A percentile compares a stretch with the other conserved stretches of the same genome.
Conservation (phyloP, 202 grass and related monocot genomes). For the Carex sylvatica region DNA sequence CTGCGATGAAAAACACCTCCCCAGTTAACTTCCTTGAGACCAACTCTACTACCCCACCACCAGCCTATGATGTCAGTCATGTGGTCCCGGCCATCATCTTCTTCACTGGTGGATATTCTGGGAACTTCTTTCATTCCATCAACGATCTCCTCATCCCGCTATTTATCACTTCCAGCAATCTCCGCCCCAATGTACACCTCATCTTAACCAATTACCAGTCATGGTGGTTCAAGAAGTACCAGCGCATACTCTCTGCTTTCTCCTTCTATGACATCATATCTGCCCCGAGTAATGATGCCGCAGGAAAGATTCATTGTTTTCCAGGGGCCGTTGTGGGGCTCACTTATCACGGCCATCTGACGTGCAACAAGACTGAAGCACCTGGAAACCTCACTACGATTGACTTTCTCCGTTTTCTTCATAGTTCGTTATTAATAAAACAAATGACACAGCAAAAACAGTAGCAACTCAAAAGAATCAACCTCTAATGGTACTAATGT, state of each 20-base stretch:
- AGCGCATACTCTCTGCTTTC: constrained; percentile 4
- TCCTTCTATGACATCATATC: constrained; percentile 37
- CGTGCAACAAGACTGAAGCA: constrained; percentile 27
- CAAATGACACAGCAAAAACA: not conserved
- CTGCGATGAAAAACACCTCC: too few relatives aligned
- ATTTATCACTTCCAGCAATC: constrained; percentile 32
- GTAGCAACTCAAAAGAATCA: constrained; percentile 23
- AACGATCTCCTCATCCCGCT: constrained; percentile 50
- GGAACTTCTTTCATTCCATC: constrained; percentile 55
- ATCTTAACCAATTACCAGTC: constrained; percentile 7
- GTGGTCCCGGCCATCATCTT: constrained; percentile 43
- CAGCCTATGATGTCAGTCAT: not conserved
- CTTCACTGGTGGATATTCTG: constrained; percentile 37
- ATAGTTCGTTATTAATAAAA: constrained; percentile 25
- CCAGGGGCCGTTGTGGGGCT: constrained; percentile 29
- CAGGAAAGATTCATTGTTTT: constrained; percentile 42
- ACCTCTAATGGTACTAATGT: constrained; percentile 52
- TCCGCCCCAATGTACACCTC: constrained; percentile 27
- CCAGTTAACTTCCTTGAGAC: too few relatives aligned
- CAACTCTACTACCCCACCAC: too few relatives aligned
- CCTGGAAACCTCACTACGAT: constrained; percentile 29
- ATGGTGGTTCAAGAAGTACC: constrained; percentile 37
- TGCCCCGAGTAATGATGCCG: constrained; percentile 36
- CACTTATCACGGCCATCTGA: constrained; percentile 33
- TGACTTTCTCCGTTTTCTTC: constrained; percentile 48